Conservation (phyloP, 306 rosid genomes). For the Amphicarpaea edgeworthii region DNA sequence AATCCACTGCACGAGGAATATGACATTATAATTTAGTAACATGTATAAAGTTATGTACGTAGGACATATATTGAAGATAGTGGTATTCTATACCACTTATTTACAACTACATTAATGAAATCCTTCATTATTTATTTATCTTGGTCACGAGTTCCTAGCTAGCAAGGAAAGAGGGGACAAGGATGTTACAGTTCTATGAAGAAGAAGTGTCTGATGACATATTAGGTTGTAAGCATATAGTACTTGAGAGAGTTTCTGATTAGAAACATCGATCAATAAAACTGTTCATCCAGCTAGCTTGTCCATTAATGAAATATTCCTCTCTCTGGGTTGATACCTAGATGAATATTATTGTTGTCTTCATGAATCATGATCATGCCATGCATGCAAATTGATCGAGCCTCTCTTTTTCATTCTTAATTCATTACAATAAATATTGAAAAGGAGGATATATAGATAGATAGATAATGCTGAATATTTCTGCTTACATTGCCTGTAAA, state of each 20-base stretch:
- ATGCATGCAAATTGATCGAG: not conserved
- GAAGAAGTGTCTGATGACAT: not conserved
- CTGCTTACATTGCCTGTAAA: not conserved
- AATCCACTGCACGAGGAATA: not conserved
- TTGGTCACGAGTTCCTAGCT: conserved; percentile 6
- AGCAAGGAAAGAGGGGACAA: conserved; percentile 17
- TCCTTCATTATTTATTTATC: not conserved
- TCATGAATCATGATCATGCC: not conserved
- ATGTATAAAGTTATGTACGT: not conserved
- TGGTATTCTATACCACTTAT: too few species aligned
- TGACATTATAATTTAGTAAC: not conserved
- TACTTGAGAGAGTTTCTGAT: not conserved
- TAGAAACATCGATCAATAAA: not conserved
- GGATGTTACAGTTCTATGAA: conserved; percentile 14
- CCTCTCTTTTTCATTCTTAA: not conserved
- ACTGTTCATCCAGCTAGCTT: conserved; percentile 21
- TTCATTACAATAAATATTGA: too few species aligned
- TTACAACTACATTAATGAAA: not conserved
- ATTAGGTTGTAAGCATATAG: not conserved
- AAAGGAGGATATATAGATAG: too few species aligned
- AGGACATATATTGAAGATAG: too few species aligned
- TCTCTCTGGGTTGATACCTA: conserved; percentile 6
- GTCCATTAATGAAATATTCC: conserved; percentile 14
- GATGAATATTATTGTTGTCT: not conserved
- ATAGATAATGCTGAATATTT: not conserved